Evolutionary conservation across 1,284 basidiomycete genomes (phyloP).

Genomic region (Tetrapyrgos nigripes): DNA sequence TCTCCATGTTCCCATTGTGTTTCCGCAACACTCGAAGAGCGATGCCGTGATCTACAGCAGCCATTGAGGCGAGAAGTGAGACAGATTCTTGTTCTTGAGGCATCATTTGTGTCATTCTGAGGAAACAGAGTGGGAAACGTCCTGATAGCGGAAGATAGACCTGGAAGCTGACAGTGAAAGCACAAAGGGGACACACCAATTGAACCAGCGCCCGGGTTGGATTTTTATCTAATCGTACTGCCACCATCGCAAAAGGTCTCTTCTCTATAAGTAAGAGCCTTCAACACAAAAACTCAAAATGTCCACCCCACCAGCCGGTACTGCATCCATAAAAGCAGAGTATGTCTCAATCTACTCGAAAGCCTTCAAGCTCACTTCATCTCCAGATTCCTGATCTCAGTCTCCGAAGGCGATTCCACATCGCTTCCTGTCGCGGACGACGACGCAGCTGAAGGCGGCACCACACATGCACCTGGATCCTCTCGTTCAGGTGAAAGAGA

Average conservation of each 20-base stretch:
- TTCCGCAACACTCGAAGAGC: conserved; percentile 61
- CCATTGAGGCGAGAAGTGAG: conserved; percentile 44
- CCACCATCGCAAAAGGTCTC: not conserved
- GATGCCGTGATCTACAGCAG: conserved; percentile 48
- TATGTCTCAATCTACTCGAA: not conserved
- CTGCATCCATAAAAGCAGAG: conserved; percentile 22
- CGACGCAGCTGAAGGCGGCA: conserved; percentile 76
- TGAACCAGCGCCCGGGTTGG: too few relatives aligned
- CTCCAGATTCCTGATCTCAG: conserved; percentile 62
- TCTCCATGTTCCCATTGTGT: conserved; percentile 63
- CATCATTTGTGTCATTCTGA: not conserved
- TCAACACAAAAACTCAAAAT: not conserved
- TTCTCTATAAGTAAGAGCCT: not conserved
- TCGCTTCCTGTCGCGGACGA: conserved; percentile 60
- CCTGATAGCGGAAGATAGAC: too few relatives aligned
- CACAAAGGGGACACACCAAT: too few relatives aligned
- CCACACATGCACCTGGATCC: conserved; percentile 46
- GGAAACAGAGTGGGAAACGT: not conserved
- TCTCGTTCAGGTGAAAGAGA: conserved; percentile 29
- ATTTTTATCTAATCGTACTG: not conserved
- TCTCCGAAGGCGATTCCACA: conserved; percentile 25
- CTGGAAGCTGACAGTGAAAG: too few relatives aligned
- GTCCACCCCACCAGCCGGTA: conserved; percentile 19
- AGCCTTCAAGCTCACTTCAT: not conserved
- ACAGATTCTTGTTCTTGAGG: conserved; percentile 37